Evolutionary conservation across 164 flowering plant genomes (phyloP), one percentile per base, ranked within the genome.

Genomic region (Hamamelis virginiana): DNA sequence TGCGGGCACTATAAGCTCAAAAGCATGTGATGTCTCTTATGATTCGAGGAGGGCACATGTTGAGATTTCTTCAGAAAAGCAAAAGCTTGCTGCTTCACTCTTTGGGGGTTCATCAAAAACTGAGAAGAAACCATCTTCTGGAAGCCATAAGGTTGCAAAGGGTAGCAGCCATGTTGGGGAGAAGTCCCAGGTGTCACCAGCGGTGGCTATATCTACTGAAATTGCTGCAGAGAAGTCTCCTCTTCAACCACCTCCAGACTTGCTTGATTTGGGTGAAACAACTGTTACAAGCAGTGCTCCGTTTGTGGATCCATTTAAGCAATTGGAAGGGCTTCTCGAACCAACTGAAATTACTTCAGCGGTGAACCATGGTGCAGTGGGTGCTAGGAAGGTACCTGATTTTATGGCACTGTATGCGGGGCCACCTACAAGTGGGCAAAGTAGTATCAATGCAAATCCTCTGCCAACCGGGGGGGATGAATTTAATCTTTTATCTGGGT

Each of bases 31-130:
- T 51, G 72, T 65, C 13, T 50, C 85, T 13, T 80, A 83, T 64
- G 84, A 81, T 71, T 85, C 89, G 33, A 86, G 73, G 72, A 89
- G 65, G 75, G 69, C 80, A 8, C 85, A 82, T 61, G 76, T 68
- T 69, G 98, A 91, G 76, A 80, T 92, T 62, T 33, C 80, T 67
- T 80, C 95, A 9, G 97, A 96, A 71, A 96, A 90, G 81, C 94
- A 96, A 79, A 96, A 78, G 73, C 92, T 96, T 69, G 99, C 98
- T 50, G 99, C 96, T 67, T 93, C 99, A 23, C 70, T 96, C n/a
- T 96, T 96, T 78, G 99, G 99, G 50, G 91, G 92, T 14, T 48
- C 86, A 28, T 81, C 94, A 18, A 89, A 81, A 76, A 48, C 82
- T 38, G 93, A 87, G 46, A 89, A 78, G 74, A 87, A 60, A 70